These are phyloP conservation scores for Arachnomyces sp. DNA, from an alignment of 2,329 filamentous ascomycete species.

Conservation along the genomic window DNA sequence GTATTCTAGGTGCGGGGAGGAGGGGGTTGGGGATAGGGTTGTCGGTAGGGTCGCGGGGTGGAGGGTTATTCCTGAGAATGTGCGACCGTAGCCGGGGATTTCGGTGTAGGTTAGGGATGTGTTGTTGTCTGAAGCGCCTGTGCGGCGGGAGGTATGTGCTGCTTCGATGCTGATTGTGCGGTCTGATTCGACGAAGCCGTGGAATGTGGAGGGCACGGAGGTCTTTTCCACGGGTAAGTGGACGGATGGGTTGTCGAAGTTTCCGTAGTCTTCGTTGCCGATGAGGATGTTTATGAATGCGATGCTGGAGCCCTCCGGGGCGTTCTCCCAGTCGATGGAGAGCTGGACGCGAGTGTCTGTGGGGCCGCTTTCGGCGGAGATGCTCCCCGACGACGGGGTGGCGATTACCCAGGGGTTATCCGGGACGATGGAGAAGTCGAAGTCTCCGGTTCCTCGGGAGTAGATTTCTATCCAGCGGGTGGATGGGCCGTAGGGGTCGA, in stretches of 20 bases:
- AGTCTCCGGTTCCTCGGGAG: slow-evolving; percentile 47
- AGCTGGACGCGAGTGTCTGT: slow-evolving; percentile 49
- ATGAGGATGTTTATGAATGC: slow-evolving; percentile 25
- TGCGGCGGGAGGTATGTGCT: slow-evolving; percentile 22
- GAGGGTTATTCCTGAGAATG: slow-evolving; percentile 51
- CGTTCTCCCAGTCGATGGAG: slow-evolving; percentile 50
- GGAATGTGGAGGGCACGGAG: slow-evolving; percentile 45
- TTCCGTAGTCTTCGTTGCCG: slow-evolving; percentile 17
- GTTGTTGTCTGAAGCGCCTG: no score
- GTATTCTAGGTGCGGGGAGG: slow-evolving; percentile 51
- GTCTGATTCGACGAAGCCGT: slow-evolving; percentile 58
- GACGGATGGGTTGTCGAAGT: slow-evolving; percentile 36
- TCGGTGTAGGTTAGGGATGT: slow-evolving; percentile 41
- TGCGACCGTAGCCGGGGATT: slow-evolving; percentile 51
- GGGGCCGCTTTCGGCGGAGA: slow-evolving; percentile 33
- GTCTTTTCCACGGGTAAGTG: slow-evolving; percentile 50
- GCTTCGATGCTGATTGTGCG: slow-evolving; percentile 30
- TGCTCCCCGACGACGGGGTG: slow-evolving; percentile 43
- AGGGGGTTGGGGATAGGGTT: slow-evolving; percentile 35
- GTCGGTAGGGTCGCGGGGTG: slow-evolving; percentile 47
- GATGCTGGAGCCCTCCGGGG: slow-evolving; percentile 29
- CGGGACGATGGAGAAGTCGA: slow-evolving; percentile 47
- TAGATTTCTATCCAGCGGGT: slow-evolving; percentile 59
- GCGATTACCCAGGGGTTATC: slow-evolving; percentile 46
- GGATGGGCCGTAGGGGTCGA: slow-evolving; percentile 52